Percentiles rank a stretch among this genome's conserved stretches.
Evolutionary conservation across 2,329 filamentous ascomycete species (phyloP).

Genomic region (Cytospora piceicola): DNA sequence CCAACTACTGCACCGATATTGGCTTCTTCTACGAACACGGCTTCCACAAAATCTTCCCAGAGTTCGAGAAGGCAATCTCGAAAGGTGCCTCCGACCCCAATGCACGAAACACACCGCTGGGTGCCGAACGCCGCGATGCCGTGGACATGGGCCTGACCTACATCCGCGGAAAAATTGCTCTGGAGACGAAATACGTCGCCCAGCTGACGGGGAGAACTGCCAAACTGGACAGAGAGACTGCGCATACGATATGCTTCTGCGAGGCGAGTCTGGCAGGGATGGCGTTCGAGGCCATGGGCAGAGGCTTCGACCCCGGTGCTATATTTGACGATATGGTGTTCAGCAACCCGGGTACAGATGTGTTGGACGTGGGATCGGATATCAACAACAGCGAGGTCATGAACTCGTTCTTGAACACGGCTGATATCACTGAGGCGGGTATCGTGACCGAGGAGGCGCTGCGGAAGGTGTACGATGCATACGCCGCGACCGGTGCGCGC

Average conservation of each 20-base stretch:
- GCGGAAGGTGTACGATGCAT: constrained; percentile 15
- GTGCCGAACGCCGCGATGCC: constrained; percentile 11
- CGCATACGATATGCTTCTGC: constrained; percentile 14
- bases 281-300: constrained; percentile 15
- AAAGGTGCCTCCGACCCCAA: not conserved
- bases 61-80: not conserved
- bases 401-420: constrained; percentile 14
- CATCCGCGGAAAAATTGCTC: constrained; percentile 8
- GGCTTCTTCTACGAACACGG: constrained; percentile 4
- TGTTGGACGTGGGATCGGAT: constrained; percentile 12
- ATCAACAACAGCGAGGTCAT: constrained; percentile 7
- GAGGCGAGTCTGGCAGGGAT: constrained; percentile 18
- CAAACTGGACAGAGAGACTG: constrained; percentile 8
- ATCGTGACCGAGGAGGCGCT: constrained; percentile 12
- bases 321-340: constrained; percentile 23
- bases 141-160: constrained; percentile 7
- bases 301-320: constrained; percentile 17
- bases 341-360: constrained; percentile 13
- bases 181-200: not conserved
- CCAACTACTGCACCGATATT: constrained; percentile 17
- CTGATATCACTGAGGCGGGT: constrained; percentile 14
- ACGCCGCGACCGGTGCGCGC: constrained; percentile 2
- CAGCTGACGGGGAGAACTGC: constrained; percentile 6
- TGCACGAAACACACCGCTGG: constrained; percentile 8
- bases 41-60: not conserved